phyloP scores from a whole-genome alignment of 768 basidiomycete genomes.

The Phylloporus sp. region DNA sequence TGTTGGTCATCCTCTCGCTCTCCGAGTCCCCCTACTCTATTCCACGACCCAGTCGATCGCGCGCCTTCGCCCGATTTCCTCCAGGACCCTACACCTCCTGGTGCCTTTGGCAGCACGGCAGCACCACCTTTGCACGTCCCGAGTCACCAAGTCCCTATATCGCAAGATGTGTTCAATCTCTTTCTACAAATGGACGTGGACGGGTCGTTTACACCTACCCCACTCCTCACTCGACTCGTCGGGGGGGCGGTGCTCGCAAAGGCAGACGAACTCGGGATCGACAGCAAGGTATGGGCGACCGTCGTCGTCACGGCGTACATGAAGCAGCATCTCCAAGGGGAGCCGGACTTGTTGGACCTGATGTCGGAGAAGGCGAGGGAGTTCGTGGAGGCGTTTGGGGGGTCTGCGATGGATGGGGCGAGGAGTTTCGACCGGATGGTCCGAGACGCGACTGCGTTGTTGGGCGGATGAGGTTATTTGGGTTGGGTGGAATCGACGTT shows the following conservation, averaged over 20 bases:
- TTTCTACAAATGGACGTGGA: slow-evolving; percentile 39
- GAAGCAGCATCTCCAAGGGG: slow-evolving; percentile 30
- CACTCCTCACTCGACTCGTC: slow-evolving; percentile 33
- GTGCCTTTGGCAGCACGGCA: background rate
- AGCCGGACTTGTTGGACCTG: slow-evolving; percentile 40
- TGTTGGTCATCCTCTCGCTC: slow-evolving; percentile 29
- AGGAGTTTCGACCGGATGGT: slow-evolving; percentile 21
- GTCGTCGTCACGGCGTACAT: slow-evolving; percentile 45
- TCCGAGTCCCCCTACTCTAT: slow-evolving; percentile 20
- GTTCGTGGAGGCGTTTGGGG: slow-evolving; percentile 27
- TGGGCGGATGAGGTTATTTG: background rate
- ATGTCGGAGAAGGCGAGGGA: slow-evolving; percentile 39
- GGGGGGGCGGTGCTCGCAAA: slow-evolving; percentile 33
- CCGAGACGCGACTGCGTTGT: slow-evolving; percentile 5
- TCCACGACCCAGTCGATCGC: slow-evolving; percentile 26
- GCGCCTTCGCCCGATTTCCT: slow-evolving; percentile 32
- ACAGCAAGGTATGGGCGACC: slow-evolving; percentile 44
- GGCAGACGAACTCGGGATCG: slow-evolving; percentile 27
- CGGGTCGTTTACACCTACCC: slow-evolving; percentile 42
- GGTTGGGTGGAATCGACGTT: background rate
- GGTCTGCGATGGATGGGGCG: background rate
- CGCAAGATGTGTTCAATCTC: slow-evolving; percentile 32
- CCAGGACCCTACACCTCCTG: background rate
- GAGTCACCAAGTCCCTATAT: slow-evolving; percentile 10
- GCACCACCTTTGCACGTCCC: background rate